phyloP scores from a whole-genome alignment of 176 grass and related monocot genomes.

The Triticum turgidum region DNA sequence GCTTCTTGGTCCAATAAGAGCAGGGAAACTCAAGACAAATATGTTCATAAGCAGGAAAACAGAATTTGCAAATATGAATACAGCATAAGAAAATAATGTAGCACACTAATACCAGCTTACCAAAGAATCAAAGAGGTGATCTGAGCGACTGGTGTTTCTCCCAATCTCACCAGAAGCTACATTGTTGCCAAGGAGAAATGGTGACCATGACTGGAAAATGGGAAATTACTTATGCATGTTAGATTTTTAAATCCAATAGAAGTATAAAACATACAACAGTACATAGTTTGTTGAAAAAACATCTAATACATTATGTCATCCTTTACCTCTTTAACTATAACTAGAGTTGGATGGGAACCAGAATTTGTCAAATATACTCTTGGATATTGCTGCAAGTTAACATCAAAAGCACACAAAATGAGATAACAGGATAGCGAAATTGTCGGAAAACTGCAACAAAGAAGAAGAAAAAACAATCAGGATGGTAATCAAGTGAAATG shows the following conservation, averaged over 20 bases:
- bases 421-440: not conserved
- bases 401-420: not conserved
- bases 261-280: not conserved
- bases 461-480: too few species aligned
- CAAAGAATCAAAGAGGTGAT: conserved; percentile 60
- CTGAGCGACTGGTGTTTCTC: conserved; percentile 17
- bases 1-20: not conserved
- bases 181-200: conserved; percentile 63
- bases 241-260: conserved; percentile 11
- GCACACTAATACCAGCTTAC: conserved; percentile 52
- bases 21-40: not conserved
- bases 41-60: not conserved
- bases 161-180: conserved; percentile 20
- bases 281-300: not conserved
- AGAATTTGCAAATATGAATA: conserved; percentile 2
- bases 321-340: conserved; percentile 65
- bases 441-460: too few species aligned
- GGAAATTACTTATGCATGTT: conserved; percentile 16
- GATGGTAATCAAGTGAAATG: too few species aligned
- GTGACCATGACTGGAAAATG: conserved; percentile 72
- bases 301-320: conserved; percentile 21
- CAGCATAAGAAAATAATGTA: conserved; percentile 11
- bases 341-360: conserved; percentile 29
- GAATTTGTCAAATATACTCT: conserved; percentile 56
- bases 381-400: conserved; percentile 63